These are phyloP conservation scores for Aspergillus fructus DNA, from an alignment of 2,329 filamentous ascomycete species.

Conservation along the genomic window DNA sequence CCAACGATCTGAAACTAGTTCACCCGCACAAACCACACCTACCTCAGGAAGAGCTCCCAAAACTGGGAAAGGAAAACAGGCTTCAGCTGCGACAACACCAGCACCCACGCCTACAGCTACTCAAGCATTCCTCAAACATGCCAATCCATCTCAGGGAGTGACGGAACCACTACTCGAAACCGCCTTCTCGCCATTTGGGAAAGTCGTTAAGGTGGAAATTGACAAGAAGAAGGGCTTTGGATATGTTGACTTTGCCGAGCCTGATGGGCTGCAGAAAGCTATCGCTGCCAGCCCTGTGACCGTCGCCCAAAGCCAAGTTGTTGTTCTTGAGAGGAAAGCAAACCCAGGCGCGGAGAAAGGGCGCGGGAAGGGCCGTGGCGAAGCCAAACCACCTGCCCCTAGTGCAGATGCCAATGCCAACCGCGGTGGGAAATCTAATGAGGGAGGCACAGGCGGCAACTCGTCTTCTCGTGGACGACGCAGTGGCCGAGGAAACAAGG, in stretches of 20 bases:
- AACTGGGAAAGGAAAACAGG: constrained; percentile 29
- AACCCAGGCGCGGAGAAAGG: constrained; percentile 34
- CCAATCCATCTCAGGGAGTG: constrained; percentile 86
- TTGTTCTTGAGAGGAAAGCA: constrained; percentile 67
- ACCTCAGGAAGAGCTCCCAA: constrained; percentile 23
- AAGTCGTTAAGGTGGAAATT: constrained; percentile 79
- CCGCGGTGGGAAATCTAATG: constrained; percentile 12
- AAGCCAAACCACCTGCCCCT: constrained; percentile 15
- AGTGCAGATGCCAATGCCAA: constrained; percentile 7
- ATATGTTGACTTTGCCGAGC: constrained; percentile 82
- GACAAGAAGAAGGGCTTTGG: constrained; percentile 94
- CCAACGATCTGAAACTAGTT: constrained; percentile 17
- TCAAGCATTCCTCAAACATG: constrained; percentile 73
- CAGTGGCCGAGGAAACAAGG: constrained; percentile 20
- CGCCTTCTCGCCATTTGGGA: constrained; percentile 71
- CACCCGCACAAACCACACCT: constrained; percentile 17
- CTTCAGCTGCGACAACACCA: constrained; percentile 10
- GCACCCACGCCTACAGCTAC: constrained; percentile 30
- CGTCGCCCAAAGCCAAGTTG: constrained; percentile 81
- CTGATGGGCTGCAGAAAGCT: constrained; percentile 71
- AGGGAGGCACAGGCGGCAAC: constrained; percentile 17
- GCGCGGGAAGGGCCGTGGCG: constrained; percentile 31
- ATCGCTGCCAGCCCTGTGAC: constrained; percentile 77
- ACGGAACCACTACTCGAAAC: constrained; percentile 77
- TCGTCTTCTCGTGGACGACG: constrained; percentile 20